Evolutionary conservation across 495 filamentous ascomycete species (phyloP).

Genomic region (Lophiostoma macrostomum): DNA sequence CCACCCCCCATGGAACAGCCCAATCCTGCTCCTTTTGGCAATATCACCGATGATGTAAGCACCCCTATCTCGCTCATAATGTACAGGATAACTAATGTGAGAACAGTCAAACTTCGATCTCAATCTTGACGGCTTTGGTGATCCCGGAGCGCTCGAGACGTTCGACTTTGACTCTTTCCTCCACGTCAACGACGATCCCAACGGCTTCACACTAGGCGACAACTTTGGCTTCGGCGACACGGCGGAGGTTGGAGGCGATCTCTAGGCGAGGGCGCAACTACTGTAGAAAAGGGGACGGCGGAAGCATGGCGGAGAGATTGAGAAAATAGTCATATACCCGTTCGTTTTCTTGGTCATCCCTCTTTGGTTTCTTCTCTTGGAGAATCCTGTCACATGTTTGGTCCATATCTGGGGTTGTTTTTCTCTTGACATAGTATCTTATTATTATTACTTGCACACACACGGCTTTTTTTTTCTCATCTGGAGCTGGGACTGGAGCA

Average conservation of each 20-base stretch:
- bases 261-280: not conserved
- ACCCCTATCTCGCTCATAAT: not conserved
- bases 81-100: conserved; percentile 41
- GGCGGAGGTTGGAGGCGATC: conserved; percentile 29
- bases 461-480: too few relatives aligned
- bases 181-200: conserved; percentile 53
- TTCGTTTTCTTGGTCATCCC: not conserved
- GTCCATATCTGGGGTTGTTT: too few relatives aligned
- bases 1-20: conserved; percentile 46
- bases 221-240: conserved; percentile 50
- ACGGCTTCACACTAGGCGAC: conserved; percentile 35
- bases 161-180: conserved; percentile 98
- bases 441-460: too few relatives aligned
- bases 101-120: conserved; percentile 1
- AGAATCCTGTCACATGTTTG: too few relatives aligned
- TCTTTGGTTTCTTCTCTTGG: conserved; percentile 3
- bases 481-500: too few relatives aligned
- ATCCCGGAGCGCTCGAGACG: conserved; percentile 71
- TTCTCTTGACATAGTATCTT: too few relatives aligned
- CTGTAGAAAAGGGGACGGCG: not conserved
- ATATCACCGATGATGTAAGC: conserved; percentile 36
- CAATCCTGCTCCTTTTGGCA: conserved; percentile 33
- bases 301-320: not conserved
- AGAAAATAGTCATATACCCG: conserved; percentile 18
- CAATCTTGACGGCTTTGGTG: conserved; percentile 11